Percentiles rank a stretch among this genome's conserved stretches.
Conservation (phyloP, 176 grass and related monocot genomes). For the Typha latifolia region DNA sequence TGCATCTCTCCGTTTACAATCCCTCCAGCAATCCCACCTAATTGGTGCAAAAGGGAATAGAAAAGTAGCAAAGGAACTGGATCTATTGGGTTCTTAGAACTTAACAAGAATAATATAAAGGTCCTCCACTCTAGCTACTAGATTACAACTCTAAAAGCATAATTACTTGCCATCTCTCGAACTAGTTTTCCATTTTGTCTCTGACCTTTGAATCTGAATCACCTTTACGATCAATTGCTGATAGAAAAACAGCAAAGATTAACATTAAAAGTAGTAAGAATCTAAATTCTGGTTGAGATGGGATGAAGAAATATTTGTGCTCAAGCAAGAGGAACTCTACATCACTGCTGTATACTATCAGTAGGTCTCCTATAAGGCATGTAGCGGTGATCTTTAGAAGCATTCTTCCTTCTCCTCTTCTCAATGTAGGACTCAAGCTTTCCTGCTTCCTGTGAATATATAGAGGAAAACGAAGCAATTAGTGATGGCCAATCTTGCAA, state of each 20-base stretch:
- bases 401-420: conserved; percentile 65
- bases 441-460: conserved; percentile 47
- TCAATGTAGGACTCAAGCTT: conserved; percentile 84
- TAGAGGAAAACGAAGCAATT: background rate
- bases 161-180: background rate
- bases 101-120: background rate
- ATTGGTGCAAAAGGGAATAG: background rate
- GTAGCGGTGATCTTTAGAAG: conserved; percentile 90
- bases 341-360: conserved; percentile 22
- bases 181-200: background rate
- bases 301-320: background rate
- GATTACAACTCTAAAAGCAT: background rate
- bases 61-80: background rate
- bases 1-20: too few relatives aligned
- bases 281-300: background rate
- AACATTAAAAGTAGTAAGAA: background rate
- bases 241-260: background rate
- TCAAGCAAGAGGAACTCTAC: background rate
- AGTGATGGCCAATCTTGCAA: background rate
- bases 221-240: background rate
- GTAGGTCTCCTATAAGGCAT: conserved; percentile 71
- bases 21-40: too few relatives aligned
- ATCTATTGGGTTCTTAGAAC: background rate
- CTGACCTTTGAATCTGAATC: background rate
- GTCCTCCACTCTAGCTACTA: background rate